These are phyloP conservation scores for Boletus reticuloceps DNA, from an alignment of 768 basidiomycete species.

Conservation along the genomic window DNA sequence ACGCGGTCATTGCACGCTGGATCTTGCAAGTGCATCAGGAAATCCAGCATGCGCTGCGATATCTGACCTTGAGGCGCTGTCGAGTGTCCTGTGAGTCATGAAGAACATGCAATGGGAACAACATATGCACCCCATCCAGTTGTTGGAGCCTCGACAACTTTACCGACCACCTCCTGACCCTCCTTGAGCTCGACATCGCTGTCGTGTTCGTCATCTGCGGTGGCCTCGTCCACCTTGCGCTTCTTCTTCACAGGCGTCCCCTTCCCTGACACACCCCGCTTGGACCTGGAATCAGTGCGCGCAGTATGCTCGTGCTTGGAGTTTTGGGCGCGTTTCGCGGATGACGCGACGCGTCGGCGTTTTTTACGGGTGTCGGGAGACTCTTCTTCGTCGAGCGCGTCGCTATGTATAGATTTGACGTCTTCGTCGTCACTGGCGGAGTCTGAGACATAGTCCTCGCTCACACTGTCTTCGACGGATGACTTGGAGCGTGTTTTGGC, in stretches of 20 bases:
- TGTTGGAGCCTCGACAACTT: slow-evolving; percentile 77
- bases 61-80: slow-evolving; percentile 82
- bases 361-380: slow-evolving; percentile 23
- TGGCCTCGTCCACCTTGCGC: slow-evolving; percentile 17
- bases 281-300: slow-evolving; percentile 13
- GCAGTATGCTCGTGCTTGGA: neutral
- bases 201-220: slow-evolving; percentile 27
- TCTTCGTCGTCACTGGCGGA: slow-evolving; percentile 14
- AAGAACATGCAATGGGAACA: neutral
- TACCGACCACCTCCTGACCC: slow-evolving; percentile 70
- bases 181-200: slow-evolving; percentile 51
- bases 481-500: slow-evolving; percentile 1
- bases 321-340: slow-evolving; percentile 28
- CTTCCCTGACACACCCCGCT: slow-evolving; percentile 21
- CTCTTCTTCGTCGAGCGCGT: slow-evolving; percentile 44
- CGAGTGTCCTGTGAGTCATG: neutral
- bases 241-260: slow-evolving; percentile 24
- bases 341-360: slow-evolving; percentile 20
- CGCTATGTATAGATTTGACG: slow-evolving; percentile 36
- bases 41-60: slow-evolving; percentile 82
- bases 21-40: slow-evolving; percentile 65
- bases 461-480: slow-evolving; percentile 3
- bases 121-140: slow-evolving; percentile 63
- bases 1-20: slow-evolving; percentile 81
- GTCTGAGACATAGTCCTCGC: slow-evolving; percentile 5